Evolutionary conservation across 257 asterid species (phyloP), one percentile per base, ranked within the genome.

Genomic region (Scutellaria galericulata): DNA sequence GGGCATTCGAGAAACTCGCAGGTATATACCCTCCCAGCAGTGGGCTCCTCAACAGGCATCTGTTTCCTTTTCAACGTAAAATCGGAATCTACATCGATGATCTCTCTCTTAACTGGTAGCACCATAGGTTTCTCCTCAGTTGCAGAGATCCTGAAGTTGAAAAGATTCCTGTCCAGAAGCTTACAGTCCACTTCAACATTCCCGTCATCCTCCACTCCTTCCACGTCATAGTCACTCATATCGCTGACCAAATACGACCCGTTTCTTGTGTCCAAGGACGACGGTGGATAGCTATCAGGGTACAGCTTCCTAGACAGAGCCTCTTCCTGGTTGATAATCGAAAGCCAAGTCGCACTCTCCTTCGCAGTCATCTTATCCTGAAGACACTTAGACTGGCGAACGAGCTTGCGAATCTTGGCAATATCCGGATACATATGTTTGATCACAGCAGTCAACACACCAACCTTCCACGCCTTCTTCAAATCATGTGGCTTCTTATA

Each of bases 401-500:
- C 86, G 7, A 83, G 90, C 66, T 78, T 88, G 61, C 79, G 82
- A n/a, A 87, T 80, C 83, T 82, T 85, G 48, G 83, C 78, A 47
- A 87, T 76, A 53, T 85, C 82, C 0, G 91, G 93, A 9, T 82
- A 85, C 71, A 88, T 83, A 78, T 88, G 90, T 57, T 80, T 85
- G 81, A 87, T 85, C 56, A 87, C 90, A 0, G 89, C 84, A 0
- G 85, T 83, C 18, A 87, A 71, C 15, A 87, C 90, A 0, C 88
- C 70, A 1, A 87, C 89, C 64, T 87, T 87, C 93, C 85, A 83
- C 4, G 82, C 83, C 76, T 87, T 87, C 80, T 83, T 87, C 81
- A 88, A 71, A 76, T 85, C 91, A 1, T 88, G 91, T 39, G 90
- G 94, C 78, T 88, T 88, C 79, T 83, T 85, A 54, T 88, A 88